Evolutionary conservation across 768 basidiomycete genomes (phyloP), one percentile per base, ranked within the genome.

Genomic region (Lentinus brumalis): DNA sequence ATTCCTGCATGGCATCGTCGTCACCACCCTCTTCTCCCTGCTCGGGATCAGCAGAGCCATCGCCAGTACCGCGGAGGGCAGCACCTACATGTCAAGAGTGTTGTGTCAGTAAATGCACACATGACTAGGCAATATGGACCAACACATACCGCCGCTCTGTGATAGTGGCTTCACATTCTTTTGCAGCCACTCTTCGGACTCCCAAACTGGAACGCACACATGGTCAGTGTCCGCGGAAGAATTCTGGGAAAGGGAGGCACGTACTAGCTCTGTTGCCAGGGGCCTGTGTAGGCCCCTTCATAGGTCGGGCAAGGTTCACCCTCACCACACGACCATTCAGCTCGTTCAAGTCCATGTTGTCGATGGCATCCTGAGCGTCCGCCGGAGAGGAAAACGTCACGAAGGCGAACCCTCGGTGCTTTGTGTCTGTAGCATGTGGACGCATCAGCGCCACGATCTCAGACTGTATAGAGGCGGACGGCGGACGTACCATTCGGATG

Each of bases 311-410:
- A 42, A 95, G 74, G 71, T 92, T 96, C 51, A 88, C 94, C 77
- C 88, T 91, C 63, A 92, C 75, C 53, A 90, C 87, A 60, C 83
- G 84, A 52, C 87, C 93, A 52, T 78, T 82, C 60, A 92, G 79
- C 71, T 96, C 95, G 70, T 96, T 97, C 75, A 96, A 78, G 75
- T 98, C 95, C 92, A 95, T 98, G 77, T 98, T 98, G 80, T 98
- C 96, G 62, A 98, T 96, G 31, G 96, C 96, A 72, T 98, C 96
- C 70, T 92, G 90, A 5, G 96, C 95, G 74, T 96, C 94, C 26
- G 83, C 82, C 9, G 90, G 71, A 7, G 88, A 89, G 11, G 86
- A 76, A 72, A 85, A 98, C 1, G 94, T 95, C 50, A 98, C 85
- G 71, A 98, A 98, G 9, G 89, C 96, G 76, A 95, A 98, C 10